Percentiles rank a stretch among this genome's conserved stretches.
phyloP scores from a whole-genome alignment of 371 early-diverging fungal genomes.

The Lichtheimia ramosa region DNA sequence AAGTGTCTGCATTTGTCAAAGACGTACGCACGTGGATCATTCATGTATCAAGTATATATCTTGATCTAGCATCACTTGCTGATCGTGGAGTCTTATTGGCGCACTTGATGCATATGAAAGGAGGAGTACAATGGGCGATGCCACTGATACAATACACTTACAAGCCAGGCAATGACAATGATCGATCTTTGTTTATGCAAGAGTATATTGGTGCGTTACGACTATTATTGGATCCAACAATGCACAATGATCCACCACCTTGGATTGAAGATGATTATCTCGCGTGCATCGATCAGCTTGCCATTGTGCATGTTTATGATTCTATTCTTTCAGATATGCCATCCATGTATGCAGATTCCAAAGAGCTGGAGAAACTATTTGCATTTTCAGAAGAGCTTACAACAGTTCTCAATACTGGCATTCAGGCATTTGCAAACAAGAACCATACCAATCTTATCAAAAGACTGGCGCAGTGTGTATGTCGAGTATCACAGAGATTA shows the following conservation, averaged over 20 bases:
- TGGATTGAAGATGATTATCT: slow-evolving; percentile 67
- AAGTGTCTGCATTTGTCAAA: slow-evolving; percentile 32
- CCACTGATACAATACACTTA: slow-evolving; percentile 52
- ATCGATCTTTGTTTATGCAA: slow-evolving; percentile 10
- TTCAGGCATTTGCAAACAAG: slow-evolving; percentile 19
- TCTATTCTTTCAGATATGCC: slow-evolving; percentile 7
- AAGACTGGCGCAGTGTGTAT: slow-evolving; percentile 43
- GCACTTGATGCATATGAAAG: slow-evolving; percentile 33
- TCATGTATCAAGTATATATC: slow-evolving; percentile 34
- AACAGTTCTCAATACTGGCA: slow-evolving; percentile 18
- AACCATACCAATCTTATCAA: slow-evolving; percentile 27
- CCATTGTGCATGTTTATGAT: slow-evolving; percentile 29
- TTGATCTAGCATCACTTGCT: slow-evolving; percentile 21
- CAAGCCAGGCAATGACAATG: slow-evolving; percentile 1
- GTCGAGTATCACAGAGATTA: slow-evolving; percentile 37
- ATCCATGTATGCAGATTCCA: neutral
- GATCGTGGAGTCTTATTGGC: slow-evolving; percentile 43
- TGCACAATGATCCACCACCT: slow-evolving; percentile 28
- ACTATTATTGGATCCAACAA: slow-evolving; percentile 20
- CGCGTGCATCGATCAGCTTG: slow-evolving; percentile 61
- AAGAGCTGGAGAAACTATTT: slow-evolving; percentile 13
- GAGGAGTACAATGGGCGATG: slow-evolving; percentile 52
- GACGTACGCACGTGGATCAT: slow-evolving; percentile 49
- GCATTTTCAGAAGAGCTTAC: slow-evolving; percentile 27
- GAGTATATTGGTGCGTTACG: slow-evolving; percentile 34